A percentile compares a stretch with the other conserved stretches of the same genome.
Evolutionary conservation across 768 basidiomycete species (phyloP).

Genomic region (Sarcomyxa edulis): DNA sequence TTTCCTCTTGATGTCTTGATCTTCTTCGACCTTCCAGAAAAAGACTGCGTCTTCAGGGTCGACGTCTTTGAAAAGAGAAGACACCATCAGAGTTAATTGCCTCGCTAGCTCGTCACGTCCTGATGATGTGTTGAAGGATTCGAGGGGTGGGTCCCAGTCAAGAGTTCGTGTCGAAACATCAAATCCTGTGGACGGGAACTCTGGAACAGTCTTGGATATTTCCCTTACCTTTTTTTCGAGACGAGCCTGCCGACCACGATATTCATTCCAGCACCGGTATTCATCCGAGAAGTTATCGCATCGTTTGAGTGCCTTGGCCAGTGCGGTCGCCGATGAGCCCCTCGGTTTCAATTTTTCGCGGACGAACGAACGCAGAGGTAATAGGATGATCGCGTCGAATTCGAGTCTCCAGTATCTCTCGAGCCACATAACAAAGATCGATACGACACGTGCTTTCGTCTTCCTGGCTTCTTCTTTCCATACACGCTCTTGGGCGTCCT

Average conservation of each 20-base stretch:
- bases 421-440: constrained; percentile 66
- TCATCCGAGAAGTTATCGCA: no score
- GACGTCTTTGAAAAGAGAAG: constrained; percentile 30
- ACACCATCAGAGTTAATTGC: constrained; percentile 36
- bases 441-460: constrained; percentile 54
- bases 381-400: constrained; percentile 38
- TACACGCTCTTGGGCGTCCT: constrained; percentile 26
- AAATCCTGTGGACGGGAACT: no score
- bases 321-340: constrained; percentile 17
- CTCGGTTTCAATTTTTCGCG: constrained; percentile 15
- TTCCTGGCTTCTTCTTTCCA: constrained; percentile 37
- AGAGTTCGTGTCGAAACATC: background rate
- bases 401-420: constrained; percentile 60
- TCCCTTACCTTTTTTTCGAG: background rate
- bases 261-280: no score
- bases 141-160: constrained; percentile 8
- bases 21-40: constrained; percentile 30
- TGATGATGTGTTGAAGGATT: constrained; percentile 25
- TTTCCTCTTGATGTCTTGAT: constrained; percentile 23
- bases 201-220: no score
- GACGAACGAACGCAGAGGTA: constrained; percentile 19
- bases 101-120: constrained; percentile 40
- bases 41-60: constrained; percentile 38
- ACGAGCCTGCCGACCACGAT: background rate
- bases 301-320: constrained; percentile 21